Percentiles rank a stretch among this genome's conserved stretches.
phyloP scores from a whole-genome alignment of 345 rosid species.

The Acer campestre region DNA sequence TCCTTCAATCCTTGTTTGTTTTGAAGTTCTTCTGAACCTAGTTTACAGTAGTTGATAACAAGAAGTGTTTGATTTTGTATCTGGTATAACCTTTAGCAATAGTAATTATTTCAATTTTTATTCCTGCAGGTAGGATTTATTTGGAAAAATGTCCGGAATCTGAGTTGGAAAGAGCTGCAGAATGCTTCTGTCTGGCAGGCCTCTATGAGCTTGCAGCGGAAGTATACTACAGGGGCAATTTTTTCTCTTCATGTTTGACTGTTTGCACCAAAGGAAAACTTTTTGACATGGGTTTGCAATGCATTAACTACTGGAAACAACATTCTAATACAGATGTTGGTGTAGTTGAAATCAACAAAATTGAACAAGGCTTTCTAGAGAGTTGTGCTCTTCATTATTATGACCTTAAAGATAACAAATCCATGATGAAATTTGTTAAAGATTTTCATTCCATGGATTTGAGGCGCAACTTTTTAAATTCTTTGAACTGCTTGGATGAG shows the following conservation, averaged over 20 bases:
- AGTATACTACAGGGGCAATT: constrained; percentile 32
- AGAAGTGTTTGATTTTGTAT: neutral
- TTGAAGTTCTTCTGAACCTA: too few relatives aligned
- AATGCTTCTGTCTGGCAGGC: constrained; percentile 39
- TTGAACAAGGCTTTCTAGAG: constrained; percentile 39
- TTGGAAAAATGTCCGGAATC: constrained; percentile 38
- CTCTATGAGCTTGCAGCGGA: constrained; percentile 35
- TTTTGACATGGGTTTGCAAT: constrained; percentile 41
- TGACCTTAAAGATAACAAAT: constrained; percentile 20
- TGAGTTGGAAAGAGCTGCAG: constrained; percentile 40
- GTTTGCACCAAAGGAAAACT: constrained; percentile 39
- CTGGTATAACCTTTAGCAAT: too few relatives aligned
- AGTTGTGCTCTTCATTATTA: constrained; percentile 36
- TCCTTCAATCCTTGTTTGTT: too few relatives aligned
- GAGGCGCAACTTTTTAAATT: constrained; percentile 29
- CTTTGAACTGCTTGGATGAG: constrained; percentile 36
- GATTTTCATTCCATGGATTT: constrained; percentile 26
- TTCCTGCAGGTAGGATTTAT: constrained; percentile 34
- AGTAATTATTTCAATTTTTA: neutral
- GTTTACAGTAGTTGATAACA: too few relatives aligned
- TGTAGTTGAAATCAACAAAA: constrained; percentile 24
- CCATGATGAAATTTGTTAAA: constrained; percentile 36
- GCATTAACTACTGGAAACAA: constrained; percentile 36
- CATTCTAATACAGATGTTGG: constrained; percentile 3
- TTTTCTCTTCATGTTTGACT: constrained; percentile 36